phyloP scores from a whole-genome alignment of 352 stramenopile species.

The Phytophthora citrophthora region DNA sequence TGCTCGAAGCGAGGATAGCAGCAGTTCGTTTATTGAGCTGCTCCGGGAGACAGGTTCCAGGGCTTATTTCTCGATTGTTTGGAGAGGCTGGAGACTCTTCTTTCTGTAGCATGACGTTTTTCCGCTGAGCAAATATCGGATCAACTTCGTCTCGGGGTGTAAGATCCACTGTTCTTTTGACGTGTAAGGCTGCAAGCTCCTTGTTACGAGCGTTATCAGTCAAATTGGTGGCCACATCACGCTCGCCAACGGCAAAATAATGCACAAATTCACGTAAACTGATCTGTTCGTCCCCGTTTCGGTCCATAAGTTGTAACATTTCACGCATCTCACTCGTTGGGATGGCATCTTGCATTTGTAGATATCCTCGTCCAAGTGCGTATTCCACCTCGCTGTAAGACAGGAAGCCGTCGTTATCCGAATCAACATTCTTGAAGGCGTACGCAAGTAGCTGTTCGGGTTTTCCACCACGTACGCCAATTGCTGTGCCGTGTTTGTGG shows the following conservation, averaged over 20 bases:
- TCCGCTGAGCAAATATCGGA: constrained; percentile 28
- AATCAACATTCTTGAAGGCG: constrained; percentile 82
- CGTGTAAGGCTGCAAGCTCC: constrained; percentile 58
- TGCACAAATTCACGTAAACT: constrained; percentile 85
- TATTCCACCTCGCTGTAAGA: constrained; percentile 74
- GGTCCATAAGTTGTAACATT: constrained; percentile 80
- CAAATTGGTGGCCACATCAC: constrained; percentile 64
- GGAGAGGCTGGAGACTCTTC: not conserved
- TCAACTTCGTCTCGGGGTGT: constrained; percentile 63
- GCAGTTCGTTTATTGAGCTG: constrained; percentile 57
- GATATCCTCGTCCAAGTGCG: constrained; percentile 63
- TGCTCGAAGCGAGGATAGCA: constrained; percentile 15
- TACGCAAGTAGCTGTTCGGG: constrained; percentile 73
- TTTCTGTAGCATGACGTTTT: constrained; percentile 4
- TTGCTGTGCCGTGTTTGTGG: constrained; percentile 58
- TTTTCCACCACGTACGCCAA: constrained; percentile 70
- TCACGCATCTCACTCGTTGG: constrained; percentile 61
- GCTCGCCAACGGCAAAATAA: constrained; percentile 75
- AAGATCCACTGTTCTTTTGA: constrained; percentile 51
- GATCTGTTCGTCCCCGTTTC: constrained; percentile 72
- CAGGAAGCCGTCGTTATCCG: constrained; percentile 73
- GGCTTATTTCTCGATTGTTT: constrained; percentile 11
- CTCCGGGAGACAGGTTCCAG: constrained; percentile 56
- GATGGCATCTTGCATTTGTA: constrained; percentile 60
- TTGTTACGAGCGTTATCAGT: constrained; percentile 72